Percentiles rank a stretch among this genome's conserved stretches.
Conservation (phyloP, 495 filamentous ascomycete species). For the Aspergillus sclerotioniger region DNA sequence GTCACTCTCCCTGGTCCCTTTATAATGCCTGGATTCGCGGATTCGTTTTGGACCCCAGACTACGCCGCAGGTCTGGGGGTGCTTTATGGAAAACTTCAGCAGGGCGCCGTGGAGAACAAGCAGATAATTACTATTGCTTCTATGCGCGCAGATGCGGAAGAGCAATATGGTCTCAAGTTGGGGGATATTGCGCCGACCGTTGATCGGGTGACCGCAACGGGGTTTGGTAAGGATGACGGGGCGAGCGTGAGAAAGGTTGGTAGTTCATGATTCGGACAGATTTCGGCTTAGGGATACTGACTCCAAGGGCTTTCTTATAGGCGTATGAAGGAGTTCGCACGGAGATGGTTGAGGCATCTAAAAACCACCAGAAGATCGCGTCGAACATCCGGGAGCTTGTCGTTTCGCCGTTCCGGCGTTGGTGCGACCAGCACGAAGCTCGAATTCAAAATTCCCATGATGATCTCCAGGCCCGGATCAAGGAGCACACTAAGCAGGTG, state of each 20-base stretch:
- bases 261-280: conserved; percentile 5
- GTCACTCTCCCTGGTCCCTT: neutral
- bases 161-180: conserved; percentile 77
- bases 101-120: conserved; percentile 91
- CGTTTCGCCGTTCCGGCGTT: conserved; percentile 86
- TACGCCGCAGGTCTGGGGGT: conserved; percentile 93
- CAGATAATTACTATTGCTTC: conserved; percentile 88
- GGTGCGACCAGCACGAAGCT: conserved; percentile 90
- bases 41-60: conserved; percentile 94
- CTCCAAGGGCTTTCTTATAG: conserved; percentile 41
- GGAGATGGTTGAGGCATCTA: conserved; percentile 90
- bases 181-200: conserved; percentile 80
- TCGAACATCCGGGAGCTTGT: conserved; percentile 95
- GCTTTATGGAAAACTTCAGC: conserved; percentile 94
- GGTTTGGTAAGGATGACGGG: conserved; percentile 91
- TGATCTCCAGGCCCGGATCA: conserved; percentile 83
- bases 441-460: conserved; percentile 92
- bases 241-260: conserved; percentile 90
- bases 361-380: conserved; percentile 90
- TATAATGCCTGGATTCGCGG: conserved; percentile 81
- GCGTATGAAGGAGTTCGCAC: conserved; percentile 93
- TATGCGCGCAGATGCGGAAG: conserved; percentile 95
- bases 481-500: conserved; percentile 87
- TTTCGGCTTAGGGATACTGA: neutral
- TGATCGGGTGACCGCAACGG: conserved; percentile 70